Evolutionary conservation across 305 asterid genomes (phyloP).

Genomic region (Fraxinus platypoda): DNA sequence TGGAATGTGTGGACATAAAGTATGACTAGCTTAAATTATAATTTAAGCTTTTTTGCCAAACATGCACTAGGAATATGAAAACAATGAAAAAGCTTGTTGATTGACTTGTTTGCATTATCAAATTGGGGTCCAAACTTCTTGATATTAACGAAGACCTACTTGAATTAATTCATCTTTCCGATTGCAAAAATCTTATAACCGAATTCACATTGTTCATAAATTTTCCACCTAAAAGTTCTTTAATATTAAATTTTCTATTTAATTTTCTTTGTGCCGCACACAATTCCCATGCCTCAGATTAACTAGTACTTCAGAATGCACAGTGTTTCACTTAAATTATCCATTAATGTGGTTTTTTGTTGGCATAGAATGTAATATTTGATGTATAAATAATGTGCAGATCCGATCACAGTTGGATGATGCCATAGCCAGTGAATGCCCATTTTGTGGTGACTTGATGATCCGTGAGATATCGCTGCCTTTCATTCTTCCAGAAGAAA

Average conservation of each 20-base stretch:
- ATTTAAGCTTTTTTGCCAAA: background rate
- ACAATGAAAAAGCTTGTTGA: background rate
- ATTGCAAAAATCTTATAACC: background rate
- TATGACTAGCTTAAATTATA: background rate
- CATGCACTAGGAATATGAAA: constrained; percentile 2
- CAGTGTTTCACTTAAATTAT: background rate
- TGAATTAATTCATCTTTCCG: background rate
- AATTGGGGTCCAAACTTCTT: background rate
- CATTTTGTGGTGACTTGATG: constrained; percentile 91
- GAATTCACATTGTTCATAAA: background rate
- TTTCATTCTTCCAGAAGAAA: constrained; percentile 59
- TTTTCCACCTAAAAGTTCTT: background rate
- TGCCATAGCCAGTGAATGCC: constrained; percentile 90
- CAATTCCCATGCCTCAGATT: background rate
- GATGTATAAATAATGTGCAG: constrained; percentile 42
- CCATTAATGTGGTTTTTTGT: background rate
- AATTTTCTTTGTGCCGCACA: background rate
- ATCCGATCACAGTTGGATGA: constrained; percentile 87
- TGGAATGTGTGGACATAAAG: background rate
- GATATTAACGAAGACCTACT: background rate
- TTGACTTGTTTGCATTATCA: background rate
- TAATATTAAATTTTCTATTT: background rate
- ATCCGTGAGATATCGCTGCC: constrained; percentile 81
- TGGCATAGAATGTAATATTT: constrained; percentile 5
- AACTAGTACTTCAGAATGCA: background rate